Conservation (phyloP, 2,329 filamentous ascomycete genomes). For the Pseudogymnoascus sp. region DNA sequence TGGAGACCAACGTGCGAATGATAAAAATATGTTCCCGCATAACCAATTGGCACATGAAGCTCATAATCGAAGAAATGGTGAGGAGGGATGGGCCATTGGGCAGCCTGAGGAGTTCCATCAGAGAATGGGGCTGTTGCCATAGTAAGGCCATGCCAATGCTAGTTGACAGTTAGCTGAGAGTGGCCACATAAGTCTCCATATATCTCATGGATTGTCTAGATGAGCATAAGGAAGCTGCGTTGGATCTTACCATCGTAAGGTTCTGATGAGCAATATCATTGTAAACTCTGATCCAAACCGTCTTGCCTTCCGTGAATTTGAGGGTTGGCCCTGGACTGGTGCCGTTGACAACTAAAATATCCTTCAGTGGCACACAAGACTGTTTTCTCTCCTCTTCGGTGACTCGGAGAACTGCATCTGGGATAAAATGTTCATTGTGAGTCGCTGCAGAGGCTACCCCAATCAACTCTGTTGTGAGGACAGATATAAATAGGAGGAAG, state of each 20-base stretch:
- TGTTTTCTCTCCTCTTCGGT: slow-evolving; percentile 31
- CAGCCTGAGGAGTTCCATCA: slow-evolving; percentile 43
- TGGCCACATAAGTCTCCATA: not conserved
- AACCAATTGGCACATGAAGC: slow-evolving; percentile 35
- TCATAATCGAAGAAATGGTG: slow-evolving; percentile 51
- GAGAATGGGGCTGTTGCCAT: slow-evolving; percentile 43
- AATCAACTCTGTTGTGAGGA: not conserved
- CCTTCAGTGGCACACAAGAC: slow-evolving; percentile 32
- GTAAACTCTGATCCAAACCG: slow-evolving; percentile 46
- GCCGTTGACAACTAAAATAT: slow-evolving; percentile 40
- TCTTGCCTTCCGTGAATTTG: slow-evolving; percentile 35
- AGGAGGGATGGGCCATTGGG: slow-evolving; percentile 48
- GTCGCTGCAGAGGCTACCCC: not conserved
- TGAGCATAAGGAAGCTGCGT: not conserved
- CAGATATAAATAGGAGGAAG: not conserved
- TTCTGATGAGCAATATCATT: slow-evolving; percentile 45
- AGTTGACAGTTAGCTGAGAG: not conserved
- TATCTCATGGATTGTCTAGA: too few species aligned
- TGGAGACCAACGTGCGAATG: slow-evolving; percentile 50
- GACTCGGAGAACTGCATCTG: slow-evolving; percentile 36
- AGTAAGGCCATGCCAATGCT: slow-evolving; percentile 51
- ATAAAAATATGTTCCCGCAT: slow-evolving; percentile 50
- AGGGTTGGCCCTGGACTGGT: slow-evolving; percentile 41
- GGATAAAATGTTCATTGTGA: slow-evolving; percentile 25
- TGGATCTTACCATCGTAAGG: slow-evolving; percentile 38